A percentile compares a stretch with the other conserved stretches of the same genome.
These are phyloP conservation scores for Thielaviopsis musarum DNA, from an alignment of 2,329 filamentous ascomycete species.

Conservation along the genomic window DNA sequence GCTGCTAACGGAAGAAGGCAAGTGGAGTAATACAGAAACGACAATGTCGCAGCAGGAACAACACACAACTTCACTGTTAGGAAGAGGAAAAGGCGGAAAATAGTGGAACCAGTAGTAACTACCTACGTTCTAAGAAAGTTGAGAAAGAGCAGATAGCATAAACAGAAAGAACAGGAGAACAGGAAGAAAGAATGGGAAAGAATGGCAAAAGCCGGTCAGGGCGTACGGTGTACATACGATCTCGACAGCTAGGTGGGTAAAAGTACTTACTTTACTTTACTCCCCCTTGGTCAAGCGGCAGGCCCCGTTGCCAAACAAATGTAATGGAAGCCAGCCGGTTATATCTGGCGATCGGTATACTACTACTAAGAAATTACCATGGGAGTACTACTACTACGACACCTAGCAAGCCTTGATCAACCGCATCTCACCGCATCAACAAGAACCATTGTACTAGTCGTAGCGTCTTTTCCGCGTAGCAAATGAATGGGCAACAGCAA, in stretches of 20 bases:
- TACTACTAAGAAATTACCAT: no score
- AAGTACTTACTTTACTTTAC: neutral
- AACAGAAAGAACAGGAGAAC: neutral
- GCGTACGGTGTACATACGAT: neutral
- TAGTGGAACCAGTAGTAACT: neutral
- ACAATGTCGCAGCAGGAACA: neutral
- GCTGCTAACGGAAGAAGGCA: neutral
- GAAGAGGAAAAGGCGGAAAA: neutral
- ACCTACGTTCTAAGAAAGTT: neutral
- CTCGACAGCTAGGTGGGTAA: neutral
- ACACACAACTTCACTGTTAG: neutral
- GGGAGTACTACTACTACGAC: no score
- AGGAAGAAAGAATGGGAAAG: neutral
- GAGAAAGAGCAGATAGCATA: neutral
- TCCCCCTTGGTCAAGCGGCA: neutral
- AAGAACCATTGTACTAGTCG: no score
- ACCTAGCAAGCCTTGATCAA: no score
- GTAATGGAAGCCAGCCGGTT: neutral
- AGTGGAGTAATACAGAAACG: neutral
- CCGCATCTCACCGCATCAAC: no score
- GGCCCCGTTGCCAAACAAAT: neutral
- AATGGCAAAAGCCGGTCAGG: neutral
- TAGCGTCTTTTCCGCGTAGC: no score
- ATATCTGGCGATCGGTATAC: neutral
- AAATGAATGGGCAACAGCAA: no score